These are phyloP conservation scores for Incumbomyces lentus DNA, from an alignment of 2,329 filamentous ascomycete genomes.

Conservation along the genomic window DNA sequence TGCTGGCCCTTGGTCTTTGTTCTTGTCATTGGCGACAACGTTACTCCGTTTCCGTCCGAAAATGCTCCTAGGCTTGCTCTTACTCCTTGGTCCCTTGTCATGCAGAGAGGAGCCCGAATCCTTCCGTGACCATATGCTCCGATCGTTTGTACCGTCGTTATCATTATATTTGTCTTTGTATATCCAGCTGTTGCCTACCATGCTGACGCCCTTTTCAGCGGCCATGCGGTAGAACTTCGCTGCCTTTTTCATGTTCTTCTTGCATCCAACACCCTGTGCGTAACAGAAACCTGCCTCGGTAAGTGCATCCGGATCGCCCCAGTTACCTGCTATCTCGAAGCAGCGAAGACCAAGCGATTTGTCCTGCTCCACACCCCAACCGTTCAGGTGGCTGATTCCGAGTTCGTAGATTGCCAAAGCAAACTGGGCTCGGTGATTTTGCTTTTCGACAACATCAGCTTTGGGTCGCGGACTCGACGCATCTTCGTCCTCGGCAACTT, in stretches of 20 bases:
- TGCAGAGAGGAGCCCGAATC: background rate
- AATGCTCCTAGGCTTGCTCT: slow-evolving; percentile 7
- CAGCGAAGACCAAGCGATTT: slow-evolving; percentile 78
- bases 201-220: slow-evolving; percentile 86
- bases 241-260: slow-evolving; percentile 91
- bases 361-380: slow-evolving; percentile 93
- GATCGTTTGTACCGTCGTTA: background rate
- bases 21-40: background rate
- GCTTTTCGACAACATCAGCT: slow-evolving; percentile 58
- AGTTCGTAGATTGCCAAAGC: slow-evolving; percentile 93
- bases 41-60: slow-evolving; percentile 5
- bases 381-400: slow-evolving; percentile 93
- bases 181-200: slow-evolving; percentile 92
- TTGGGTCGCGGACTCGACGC: slow-evolving; percentile 39
- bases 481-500: slow-evolving; percentile 74
- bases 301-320: slow-evolving; percentile 91
- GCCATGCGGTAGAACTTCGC: slow-evolving; percentile 84
- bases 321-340: slow-evolving; percentile 90
- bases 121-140: background rate
- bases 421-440: slow-evolving; percentile 83
- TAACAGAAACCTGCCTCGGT: slow-evolving; percentile 96
- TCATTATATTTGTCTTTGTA: slow-evolving; percentile 19
- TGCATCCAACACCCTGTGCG: slow-evolving; percentile 81
- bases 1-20: too few relatives aligned
- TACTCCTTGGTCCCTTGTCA: slow-evolving; percentile 1